A percentile compares a stretch with the other conserved stretches of the same genome.
These are phyloP conservation scores for Albophoma yamanashiensis DNA, from an alignment of 2,329 filamentous ascomycete genomes.

Conservation along the genomic window DNA sequence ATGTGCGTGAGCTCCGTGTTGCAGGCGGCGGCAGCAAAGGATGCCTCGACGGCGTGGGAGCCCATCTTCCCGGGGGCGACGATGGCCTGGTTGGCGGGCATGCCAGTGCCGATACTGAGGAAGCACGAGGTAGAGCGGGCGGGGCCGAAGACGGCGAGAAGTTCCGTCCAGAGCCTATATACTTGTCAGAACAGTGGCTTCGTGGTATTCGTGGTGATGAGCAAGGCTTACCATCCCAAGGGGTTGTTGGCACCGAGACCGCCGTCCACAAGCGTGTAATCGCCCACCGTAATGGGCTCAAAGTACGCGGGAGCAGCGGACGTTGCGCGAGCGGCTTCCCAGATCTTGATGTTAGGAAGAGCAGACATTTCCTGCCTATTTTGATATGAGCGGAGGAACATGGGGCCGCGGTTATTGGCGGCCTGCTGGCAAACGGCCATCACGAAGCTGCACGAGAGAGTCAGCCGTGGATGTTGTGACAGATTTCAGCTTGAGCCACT, in stretches of 20 bases:
- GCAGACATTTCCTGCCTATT: slow-evolving; percentile 2
- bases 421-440: background rate
- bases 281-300: background rate
- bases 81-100: slow-evolving; percentile 1
- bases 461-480: background rate
- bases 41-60: background rate
- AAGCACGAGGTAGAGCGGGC: slow-evolving; percentile 5
- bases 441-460: background rate
- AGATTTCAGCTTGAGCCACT: background rate
- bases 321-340: slow-evolving; percentile 4
- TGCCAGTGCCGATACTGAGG: slow-evolving; percentile 7
- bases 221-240: background rate
- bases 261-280: slow-evolving; percentile 3
- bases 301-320: slow-evolving; percentile 4
- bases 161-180: slow-evolving; percentile 5
- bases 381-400: slow-evolving; percentile 4
- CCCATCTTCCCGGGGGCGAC: background rate
- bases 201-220: background rate
- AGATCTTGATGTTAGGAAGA: slow-evolving; percentile 3
- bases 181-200: background rate
- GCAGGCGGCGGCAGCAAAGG: slow-evolving; percentile 2
- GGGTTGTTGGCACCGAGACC: slow-evolving; percentile 2
- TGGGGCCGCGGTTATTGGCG: slow-evolving; percentile 1
- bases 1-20: slow-evolving; percentile 6
- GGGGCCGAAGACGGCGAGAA: slow-evolving; percentile 4